Conservation (phyloP, 495 filamentous ascomycete species). For the Podospora comata region DNA sequence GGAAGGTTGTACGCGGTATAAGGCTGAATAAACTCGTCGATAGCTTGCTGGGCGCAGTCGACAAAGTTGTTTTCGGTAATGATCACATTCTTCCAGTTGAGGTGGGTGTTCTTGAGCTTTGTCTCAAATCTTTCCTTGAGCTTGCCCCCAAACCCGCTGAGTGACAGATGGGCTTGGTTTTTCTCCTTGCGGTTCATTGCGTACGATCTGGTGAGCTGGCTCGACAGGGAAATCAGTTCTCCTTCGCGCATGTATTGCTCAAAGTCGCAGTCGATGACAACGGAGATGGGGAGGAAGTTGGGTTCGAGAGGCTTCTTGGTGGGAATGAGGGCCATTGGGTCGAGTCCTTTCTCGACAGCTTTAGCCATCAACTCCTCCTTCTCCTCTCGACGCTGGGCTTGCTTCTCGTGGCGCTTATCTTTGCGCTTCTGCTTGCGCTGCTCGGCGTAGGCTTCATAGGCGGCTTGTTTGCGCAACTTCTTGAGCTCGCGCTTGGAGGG, state of each 20-base stretch:
- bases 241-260: conserved; percentile 82
- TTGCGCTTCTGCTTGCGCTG: conserved; percentile 68
- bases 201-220: conserved; percentile 83
- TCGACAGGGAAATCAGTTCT: conserved; percentile 75
- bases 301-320: conserved; percentile 28
- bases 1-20: conserved; percentile 37
- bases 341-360: conserved; percentile 41
- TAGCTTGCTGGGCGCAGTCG: conserved; percentile 57
- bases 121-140: conserved; percentile 78
- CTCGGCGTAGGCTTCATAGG: conserved; percentile 65
- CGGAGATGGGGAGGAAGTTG: conserved; percentile 62
- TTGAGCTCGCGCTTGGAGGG: conserved; percentile 82
- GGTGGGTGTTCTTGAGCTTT: conserved; percentile 61
- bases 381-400: conserved; percentile 52
- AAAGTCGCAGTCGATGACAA: conserved; percentile 90
- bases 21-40: conserved; percentile 49
- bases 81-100: conserved; percentile 72
- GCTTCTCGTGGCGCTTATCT: conserved; percentile 64
- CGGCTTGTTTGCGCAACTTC: conserved; percentile 60
- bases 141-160: conserved; percentile 72
- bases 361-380: conserved; percentile 40
- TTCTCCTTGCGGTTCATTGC: conserved; percentile 71
- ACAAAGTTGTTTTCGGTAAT: conserved; percentile 70
- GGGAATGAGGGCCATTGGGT: conserved; percentile 27
- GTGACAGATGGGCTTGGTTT: conserved; percentile 63